Conservation (phyloP, 2,329 filamentous ascomycete species). For the Aspergillus luchuensis region DNA sequence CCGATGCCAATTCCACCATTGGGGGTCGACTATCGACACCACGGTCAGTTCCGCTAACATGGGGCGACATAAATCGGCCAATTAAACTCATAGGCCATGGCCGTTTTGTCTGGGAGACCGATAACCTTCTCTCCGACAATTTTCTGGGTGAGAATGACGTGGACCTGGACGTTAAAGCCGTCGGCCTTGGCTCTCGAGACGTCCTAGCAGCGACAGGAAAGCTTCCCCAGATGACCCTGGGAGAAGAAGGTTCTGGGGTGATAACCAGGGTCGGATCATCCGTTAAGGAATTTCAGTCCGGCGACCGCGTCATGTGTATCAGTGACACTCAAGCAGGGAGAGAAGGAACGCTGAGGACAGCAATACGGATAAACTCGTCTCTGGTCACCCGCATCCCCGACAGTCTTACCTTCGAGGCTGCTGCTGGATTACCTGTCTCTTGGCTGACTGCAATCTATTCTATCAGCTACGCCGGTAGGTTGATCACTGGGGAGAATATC, state of each 20-base stretch:
- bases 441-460: no score
- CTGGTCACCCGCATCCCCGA: no score
- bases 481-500: no score
- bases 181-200: constrained; percentile 22
- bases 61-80: neutral
- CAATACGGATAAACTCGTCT: no score
- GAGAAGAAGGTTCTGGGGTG: neutral
- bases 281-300: no score
- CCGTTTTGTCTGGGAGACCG: neutral
- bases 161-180: constrained; percentile 24
- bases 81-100: neutral
- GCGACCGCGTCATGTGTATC: no score
- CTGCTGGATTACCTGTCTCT: no score
- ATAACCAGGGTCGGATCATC: no score
- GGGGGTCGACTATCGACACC: neutral
- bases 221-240: constrained; percentile 19
- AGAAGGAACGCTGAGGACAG: no score
- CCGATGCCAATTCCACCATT: neutral
- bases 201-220: constrained; percentile 20
- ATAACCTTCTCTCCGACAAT: neutral
- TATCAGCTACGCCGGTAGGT: no score
- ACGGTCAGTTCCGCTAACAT: neutral
- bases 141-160: constrained; percentile 15
- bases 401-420: no score
- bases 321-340: no score